phyloP scores from a whole-genome alignment of 2,329 filamentous ascomycete genomes.

The Beauveria pseudobassiana region DNA sequence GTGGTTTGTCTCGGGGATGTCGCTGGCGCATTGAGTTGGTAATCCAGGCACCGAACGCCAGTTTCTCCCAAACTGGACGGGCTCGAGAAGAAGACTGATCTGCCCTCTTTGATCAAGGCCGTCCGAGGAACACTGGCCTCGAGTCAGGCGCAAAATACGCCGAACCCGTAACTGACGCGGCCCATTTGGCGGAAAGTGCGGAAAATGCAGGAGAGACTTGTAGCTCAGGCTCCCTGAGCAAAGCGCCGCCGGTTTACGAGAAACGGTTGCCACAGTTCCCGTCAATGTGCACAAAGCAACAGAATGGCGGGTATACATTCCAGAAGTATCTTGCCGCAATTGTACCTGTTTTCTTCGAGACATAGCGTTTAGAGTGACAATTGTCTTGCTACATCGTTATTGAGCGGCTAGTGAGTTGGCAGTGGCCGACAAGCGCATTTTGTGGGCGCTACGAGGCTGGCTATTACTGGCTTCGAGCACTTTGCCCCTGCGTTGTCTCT shows the following conservation, averaged over 20 bases:
- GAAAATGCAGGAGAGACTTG: too few species aligned
- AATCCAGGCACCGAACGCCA: background rate
- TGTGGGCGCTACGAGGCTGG: slow-evolving; percentile 1
- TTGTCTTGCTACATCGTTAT: background rate
- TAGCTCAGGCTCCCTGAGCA: too few species aligned
- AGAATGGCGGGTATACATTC: background rate
- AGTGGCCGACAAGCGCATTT: slow-evolving; percentile 4
- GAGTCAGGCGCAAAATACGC: background rate
- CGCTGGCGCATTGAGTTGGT: background rate
- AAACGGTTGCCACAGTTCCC: background rate
- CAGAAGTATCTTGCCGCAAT: too few species aligned
- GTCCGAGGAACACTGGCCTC: background rate
- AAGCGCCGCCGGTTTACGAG: background rate
- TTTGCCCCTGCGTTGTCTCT: background rate
- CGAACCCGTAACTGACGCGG: background rate
- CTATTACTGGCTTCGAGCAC: background rate
- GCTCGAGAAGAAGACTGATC: background rate
- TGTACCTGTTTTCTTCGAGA: background rate
- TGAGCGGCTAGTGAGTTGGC: slow-evolving; percentile 6
- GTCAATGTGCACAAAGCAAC: background rate
- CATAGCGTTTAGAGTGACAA: background rate
- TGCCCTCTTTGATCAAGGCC: background rate
- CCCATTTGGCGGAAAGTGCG: background rate
- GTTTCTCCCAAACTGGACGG: background rate
- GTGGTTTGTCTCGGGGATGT: background rate